These are phyloP conservation scores for Aurinia saxatilis DNA, from an alignment of 345 rosid species.

Conservation along the genomic window DNA sequence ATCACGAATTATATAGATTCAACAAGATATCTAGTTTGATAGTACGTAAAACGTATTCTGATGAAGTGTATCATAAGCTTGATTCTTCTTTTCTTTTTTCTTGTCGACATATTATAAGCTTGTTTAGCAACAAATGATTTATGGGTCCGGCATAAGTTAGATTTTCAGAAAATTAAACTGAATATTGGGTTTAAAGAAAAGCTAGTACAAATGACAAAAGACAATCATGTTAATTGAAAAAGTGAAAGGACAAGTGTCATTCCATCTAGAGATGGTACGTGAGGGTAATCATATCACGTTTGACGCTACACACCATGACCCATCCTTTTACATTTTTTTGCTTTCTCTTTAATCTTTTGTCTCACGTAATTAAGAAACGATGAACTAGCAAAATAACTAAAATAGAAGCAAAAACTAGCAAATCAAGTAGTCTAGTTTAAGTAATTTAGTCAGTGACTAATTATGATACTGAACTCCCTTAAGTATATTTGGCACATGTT, in stretches of 20 bases:
- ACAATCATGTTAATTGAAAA: conserved; percentile 33
- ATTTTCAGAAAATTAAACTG: neutral
- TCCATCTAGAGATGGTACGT: conserved; percentile 41
- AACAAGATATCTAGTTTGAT: too few relatives aligned
- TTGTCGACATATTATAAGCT: too few relatives aligned
- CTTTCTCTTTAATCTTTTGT: neutral
- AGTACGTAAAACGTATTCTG: too few relatives aligned
- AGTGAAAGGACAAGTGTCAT: conserved; percentile 53
- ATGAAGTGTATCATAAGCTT: too few relatives aligned
- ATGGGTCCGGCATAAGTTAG: neutral
- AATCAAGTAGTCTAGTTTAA: too few relatives aligned
- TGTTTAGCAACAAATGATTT: too few relatives aligned
- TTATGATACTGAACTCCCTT: too few relatives aligned
- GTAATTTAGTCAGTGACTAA: too few relatives aligned
- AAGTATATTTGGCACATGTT: too few relatives aligned
- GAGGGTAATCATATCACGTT: conserved; percentile 48
- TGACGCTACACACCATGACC: conserved; percentile 26
- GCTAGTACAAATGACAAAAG: conserved; percentile 23
- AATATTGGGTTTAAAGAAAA: neutral
- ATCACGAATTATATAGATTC: too few relatives aligned
- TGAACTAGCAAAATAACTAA: neutral
- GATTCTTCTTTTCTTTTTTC: too few relatives aligned
- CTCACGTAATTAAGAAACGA: neutral
- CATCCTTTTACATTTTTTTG: neutral
- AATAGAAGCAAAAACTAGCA: neutral